These are phyloP conservation scores for Ophiostoma ips DNA, from an alignment of 2,329 filamentous ascomycete species.

Conservation along the genomic window DNA sequence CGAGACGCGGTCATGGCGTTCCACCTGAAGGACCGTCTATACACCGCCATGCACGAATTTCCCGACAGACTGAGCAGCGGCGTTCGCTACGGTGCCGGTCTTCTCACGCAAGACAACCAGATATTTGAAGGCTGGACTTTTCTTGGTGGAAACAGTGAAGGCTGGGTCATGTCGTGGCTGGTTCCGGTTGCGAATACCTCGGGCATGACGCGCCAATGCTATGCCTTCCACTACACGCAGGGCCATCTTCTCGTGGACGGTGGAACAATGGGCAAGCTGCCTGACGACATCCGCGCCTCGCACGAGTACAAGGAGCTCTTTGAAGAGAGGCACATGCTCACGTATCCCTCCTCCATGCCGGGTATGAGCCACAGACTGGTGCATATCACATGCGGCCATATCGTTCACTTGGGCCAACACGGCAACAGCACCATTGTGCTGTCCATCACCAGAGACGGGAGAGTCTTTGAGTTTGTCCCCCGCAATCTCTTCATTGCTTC, in stretches of 20 bases:
- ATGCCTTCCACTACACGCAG: slow-evolving; percentile 23
- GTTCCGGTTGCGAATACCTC: neutral
- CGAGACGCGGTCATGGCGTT: slow-evolving; percentile 1
- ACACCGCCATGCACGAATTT: neutral
- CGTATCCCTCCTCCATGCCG: slow-evolving; percentile 33
- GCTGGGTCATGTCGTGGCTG: slow-evolving; percentile 4
- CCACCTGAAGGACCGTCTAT: neutral
- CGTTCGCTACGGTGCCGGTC: neutral
- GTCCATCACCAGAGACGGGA: neutral
- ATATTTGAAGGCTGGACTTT: neutral
- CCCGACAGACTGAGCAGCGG: neutral
- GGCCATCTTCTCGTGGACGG: slow-evolving; percentile 25
- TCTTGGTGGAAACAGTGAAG: neutral
- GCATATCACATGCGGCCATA: neutral
- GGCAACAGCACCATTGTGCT: slow-evolving; percentile 26
- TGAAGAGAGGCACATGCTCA: slow-evolving; percentile 34
- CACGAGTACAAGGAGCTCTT: slow-evolving; percentile 36
- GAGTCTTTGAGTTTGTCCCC: slow-evolving; percentile 7
- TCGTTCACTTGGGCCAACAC: slow-evolving; percentile 40
- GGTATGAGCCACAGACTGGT: slow-evolving; percentile 37
- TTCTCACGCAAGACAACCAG: neutral
- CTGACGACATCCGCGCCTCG: slow-evolving; percentile 32
- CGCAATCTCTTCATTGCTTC: slow-evolving; percentile 4
- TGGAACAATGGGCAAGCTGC: slow-evolving; percentile 31
- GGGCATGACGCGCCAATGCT: slow-evolving; percentile 7